Conservation (phyloP, 2,329 filamentous ascomycete species). For the Lasiodiplodia gonubiensis region DNA sequence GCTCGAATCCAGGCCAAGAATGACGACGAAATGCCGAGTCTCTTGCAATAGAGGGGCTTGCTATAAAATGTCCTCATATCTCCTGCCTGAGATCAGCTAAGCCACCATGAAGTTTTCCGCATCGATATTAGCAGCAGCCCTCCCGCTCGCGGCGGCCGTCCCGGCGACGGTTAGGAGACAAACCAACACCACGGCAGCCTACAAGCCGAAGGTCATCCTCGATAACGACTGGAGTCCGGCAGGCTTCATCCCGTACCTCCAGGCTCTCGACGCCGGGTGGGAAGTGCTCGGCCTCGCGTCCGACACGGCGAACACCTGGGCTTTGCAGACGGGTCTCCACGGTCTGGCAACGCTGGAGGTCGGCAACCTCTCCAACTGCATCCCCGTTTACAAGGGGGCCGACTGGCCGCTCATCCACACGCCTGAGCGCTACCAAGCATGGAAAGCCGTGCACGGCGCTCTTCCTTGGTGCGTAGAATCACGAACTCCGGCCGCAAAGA, state of each 20-base stretch:
- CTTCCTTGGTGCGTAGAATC: conserved; percentile 45
- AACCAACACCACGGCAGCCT: neutral
- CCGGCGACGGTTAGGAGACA: neutral
- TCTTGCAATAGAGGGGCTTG: neutral
- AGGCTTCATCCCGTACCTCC: conserved; percentile 52
- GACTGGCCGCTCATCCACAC: conserved; percentile 57
- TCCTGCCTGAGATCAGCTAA: neutral
- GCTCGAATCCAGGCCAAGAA: neutral
- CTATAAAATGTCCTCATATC: neutral
- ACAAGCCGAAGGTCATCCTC: conserved; percentile 46
- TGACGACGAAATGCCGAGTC: conserved; percentile 8
- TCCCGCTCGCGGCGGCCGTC: conserved; percentile 6
- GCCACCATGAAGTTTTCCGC: conserved; percentile 1
- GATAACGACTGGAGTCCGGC: conserved; percentile 56
- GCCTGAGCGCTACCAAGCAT: conserved; percentile 51
- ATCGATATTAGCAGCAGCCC: neutral
- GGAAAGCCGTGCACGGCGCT: conserved; percentile 52
- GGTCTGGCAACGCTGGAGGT: conserved; percentile 55
- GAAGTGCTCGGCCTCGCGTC: conserved; percentile 52
- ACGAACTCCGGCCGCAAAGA: neutral
- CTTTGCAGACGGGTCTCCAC: conserved; percentile 53
- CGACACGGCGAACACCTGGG: conserved; percentile 55
- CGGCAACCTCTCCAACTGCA: conserved; percentile 53
- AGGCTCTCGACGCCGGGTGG: conserved; percentile 53
- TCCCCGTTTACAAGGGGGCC: conserved; percentile 56